phyloP scores from a whole-genome alignment of 805 yeast genomes.

The Debaryomyces hansenii region DNA sequence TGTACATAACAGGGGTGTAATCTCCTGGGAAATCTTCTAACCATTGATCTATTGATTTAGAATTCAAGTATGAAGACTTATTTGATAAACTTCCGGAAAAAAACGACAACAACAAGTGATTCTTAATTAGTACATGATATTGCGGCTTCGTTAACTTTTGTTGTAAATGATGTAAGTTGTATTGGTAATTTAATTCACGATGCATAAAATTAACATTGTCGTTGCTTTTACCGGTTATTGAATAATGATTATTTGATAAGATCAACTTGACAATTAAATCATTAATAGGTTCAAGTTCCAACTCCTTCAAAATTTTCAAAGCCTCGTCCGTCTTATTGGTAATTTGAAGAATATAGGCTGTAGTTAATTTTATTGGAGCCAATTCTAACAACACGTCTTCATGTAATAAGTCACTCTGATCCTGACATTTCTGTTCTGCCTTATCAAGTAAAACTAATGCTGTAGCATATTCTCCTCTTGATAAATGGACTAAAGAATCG shows the following conservation, averaged over 20 bases:
- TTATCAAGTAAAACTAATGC: constrained; percentile 46
- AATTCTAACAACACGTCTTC: constrained; percentile 52
- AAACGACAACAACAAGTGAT: constrained; percentile 44
- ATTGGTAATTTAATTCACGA: constrained; percentile 36
- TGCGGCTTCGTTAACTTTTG: constrained; percentile 36
- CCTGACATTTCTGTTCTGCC: constrained; percentile 46
- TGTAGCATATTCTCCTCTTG: constrained; percentile 34
- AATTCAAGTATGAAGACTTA: constrained; percentile 22
- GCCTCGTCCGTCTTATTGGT: constrained; percentile 36
- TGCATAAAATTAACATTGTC: constrained; percentile 29
- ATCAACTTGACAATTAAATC: constrained; percentile 44
- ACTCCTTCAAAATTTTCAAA: constrained; percentile 30
- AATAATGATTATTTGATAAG: constrained; percentile 44
- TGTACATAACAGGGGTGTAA: constrained; percentile 28
- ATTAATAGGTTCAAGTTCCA: constrained; percentile 27
- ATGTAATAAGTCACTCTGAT: constrained; percentile 35
- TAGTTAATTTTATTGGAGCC: constrained; percentile 62
- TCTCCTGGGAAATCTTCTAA: constrained; percentile 29
- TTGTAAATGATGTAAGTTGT: constrained; percentile 33
- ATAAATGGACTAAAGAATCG: constrained; percentile 50
- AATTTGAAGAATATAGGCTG: constrained; percentile 51
- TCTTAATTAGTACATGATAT: constrained; percentile 39
- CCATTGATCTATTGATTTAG: constrained; percentile 17
- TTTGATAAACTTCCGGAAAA: constrained; percentile 36
- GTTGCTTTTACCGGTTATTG: constrained; percentile 20